Evolutionary conservation across 2,329 filamentous ascomycete species (phyloP), one percentile per base, ranked within the genome.

Genomic region (Colletotrichum neosansevieriae): DNA sequence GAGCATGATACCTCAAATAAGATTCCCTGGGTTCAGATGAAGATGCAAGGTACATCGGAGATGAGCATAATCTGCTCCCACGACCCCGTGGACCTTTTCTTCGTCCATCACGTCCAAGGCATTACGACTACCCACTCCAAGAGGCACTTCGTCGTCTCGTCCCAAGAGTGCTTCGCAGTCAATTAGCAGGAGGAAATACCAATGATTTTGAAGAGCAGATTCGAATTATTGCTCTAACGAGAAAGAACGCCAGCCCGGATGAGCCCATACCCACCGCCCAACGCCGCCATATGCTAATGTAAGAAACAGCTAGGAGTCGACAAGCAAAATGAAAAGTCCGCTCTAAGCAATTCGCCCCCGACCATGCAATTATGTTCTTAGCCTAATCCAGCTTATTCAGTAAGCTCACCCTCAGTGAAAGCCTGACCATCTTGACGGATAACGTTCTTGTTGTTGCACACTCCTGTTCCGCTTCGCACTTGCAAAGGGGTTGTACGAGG

Each of bases 361-460:
- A 11, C 15, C 24, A 54, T 36, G 49, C 24, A 53, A n/a, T n/a
- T 53, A 32, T 51, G 7, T 32, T 2, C 32, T 32, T 53, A 2
- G 6, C 29, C 29, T 29, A 29, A 29, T 29, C 29, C 29, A 29
- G 29, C 29, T 13, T 29, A 19, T 38, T 15, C 36, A 11, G 11
- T 38, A 4, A 38, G 36, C 36, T 36, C 49, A 45, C 65, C 68
- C 60, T 50, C 6, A 60, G 62, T 49, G 74, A 60, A 73, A 62
- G 71, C 7, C 63, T n/a, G 63, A 69, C 63, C 57, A 67, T 24
- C 63, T 67, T 11, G 67, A 69, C 32, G 82, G 82, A 47, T 81
- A 83, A 71, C 82, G 79, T 71, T 85, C 84, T 61, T 79, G 76
- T 17, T 76, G 67, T 19, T 67, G 67, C 34, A 47, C 75, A 65